Evolutionary conservation across 1,284 basidiomycete species (phyloP), one percentile per base, ranked within the genome.

Genomic region (Sparassis latifolia): DNA sequence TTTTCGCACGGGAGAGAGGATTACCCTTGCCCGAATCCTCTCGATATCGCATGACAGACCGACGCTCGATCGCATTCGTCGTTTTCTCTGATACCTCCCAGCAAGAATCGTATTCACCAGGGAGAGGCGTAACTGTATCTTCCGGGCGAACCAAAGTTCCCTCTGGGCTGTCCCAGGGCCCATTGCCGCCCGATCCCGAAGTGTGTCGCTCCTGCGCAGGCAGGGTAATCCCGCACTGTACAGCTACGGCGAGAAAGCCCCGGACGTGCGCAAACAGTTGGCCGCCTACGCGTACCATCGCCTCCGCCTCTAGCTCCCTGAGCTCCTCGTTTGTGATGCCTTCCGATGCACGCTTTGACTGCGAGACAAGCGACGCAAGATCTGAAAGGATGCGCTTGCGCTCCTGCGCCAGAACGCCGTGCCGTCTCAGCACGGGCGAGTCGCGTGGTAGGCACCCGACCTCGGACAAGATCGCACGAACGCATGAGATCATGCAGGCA

Each of bases 401-500:
- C 63, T 92, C 87, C 51, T 83, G 78, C 2, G 82, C 82, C 29
- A 98, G 76, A 2, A 75, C 58, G 0, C 88, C 80, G 60, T 84
- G 83, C 30, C 75, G 74, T 50, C 78, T 78, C 33, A 98, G 77
- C 10, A 89, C 69, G 0, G 77, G 74, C 1, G 92, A 87, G 54
- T 96, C 91, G 51, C 92, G 87, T 35, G 84, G 84, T 30, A 97
- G 75, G 56, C 93, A 97, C 54, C 90, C 90, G 10, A 92, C 87
- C 7, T 88, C 81, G 30, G 85, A 82, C 40, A 99, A 78, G 12
- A 96, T 85, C 29, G 86, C 82, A n/a, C 96, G 88, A 38, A 99
- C 92, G 49, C 92, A 92, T 3, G 92, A 94, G 59, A 99, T 96
- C 57, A 98, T 89, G 63, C 87, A 94, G 5, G 87, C 87, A 1